Percentiles rank a stretch among this genome's conserved stretches.
Conservation (phyloP, 148 eudicot species). For the Oxyria digyna region DNA sequence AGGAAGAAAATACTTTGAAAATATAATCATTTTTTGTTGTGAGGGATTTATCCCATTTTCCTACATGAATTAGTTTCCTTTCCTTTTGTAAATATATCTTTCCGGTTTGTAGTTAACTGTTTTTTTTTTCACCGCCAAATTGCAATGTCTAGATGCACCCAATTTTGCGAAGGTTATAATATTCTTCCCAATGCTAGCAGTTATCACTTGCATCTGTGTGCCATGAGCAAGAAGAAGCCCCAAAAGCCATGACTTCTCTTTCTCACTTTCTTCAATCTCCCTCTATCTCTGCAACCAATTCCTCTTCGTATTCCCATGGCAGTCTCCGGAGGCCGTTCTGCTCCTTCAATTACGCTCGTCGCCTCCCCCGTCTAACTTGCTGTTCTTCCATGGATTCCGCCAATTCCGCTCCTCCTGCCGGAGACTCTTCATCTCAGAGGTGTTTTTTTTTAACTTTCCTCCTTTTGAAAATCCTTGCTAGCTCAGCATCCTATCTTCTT, state of each 20-base stretch:
- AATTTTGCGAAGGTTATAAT: neutral
- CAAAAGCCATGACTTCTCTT: conserved; percentile 19
- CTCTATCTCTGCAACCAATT: conserved; percentile 12
- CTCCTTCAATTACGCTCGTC: conserved; percentile 12
- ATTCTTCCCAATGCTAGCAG: neutral
- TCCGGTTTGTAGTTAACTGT: too few relatives aligned
- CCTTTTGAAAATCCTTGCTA: neutral
- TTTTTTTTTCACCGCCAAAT: neutral
- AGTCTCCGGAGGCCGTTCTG: conserved; percentile 10
- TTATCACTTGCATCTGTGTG: neutral
- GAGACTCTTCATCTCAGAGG: conserved; percentile 34
- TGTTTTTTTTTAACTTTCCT: conserved; percentile 6
- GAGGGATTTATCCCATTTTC: too few relatives aligned
- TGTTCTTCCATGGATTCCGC: conserved; percentile 28
- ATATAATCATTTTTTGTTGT: too few relatives aligned
- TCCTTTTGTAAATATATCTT: too few relatives aligned
- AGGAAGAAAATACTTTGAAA: too few relatives aligned
- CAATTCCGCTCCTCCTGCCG: conserved; percentile 14
- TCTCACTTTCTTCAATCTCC: conserved; percentile 14
- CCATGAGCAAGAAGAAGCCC: neutral
- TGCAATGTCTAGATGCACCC: neutral
- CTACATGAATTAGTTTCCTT: too few relatives aligned
- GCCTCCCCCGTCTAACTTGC: conserved; percentile 13
- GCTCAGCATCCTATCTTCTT: neutral
- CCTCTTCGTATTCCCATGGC: conserved; percentile 10